phyloP scores from a whole-genome alignment of 306 rosid species.

The Quercus robur region DNA sequence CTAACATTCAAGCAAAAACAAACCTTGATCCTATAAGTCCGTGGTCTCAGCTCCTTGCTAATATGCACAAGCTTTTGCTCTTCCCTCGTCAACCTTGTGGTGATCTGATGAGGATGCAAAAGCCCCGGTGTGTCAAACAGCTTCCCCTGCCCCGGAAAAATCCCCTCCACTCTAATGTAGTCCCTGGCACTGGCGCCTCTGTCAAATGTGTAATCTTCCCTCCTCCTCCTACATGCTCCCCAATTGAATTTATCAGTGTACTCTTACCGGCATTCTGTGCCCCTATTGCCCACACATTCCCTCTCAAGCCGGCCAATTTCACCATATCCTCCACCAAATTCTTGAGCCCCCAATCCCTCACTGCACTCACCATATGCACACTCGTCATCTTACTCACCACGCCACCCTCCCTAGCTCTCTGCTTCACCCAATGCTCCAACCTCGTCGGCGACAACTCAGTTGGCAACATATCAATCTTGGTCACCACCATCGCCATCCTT shows the following conservation, averaged over 20 bases:
- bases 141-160: slow-evolving; percentile 72
- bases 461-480: no score
- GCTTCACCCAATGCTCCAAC: no score
- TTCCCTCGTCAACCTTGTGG: slow-evolving; percentile 75
- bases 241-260: slow-evolving; percentile 71
- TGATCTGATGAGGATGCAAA: slow-evolving; percentile 75
- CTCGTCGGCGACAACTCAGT: no score
- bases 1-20: slow-evolving; percentile 12
- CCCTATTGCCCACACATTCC: slow-evolving; percentile 89
- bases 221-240: slow-evolving; percentile 48
- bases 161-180: slow-evolving; percentile 90
- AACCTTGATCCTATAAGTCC: slow-evolving; percentile 88
- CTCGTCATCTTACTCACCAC: slow-evolving; percentile 77
- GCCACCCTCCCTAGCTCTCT: slow-evolving; percentile 30
- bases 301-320: slow-evolving; percentile 70
- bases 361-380: slow-evolving; percentile 68
- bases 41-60: slow-evolving; percentile 87
- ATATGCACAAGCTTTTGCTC: slow-evolving; percentile 83
- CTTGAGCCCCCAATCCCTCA: slow-evolving; percentile 76
- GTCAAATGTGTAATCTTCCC: slow-evolving; percentile 75
- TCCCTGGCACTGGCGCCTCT: slow-evolving; percentile 88
- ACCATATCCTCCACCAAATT: slow-evolving; percentile 65
- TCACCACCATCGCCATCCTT: slow-evolving; percentile 70
- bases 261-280: slow-evolving; percentile 97
- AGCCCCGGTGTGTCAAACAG: slow-evolving; percentile 88